These are phyloP conservation scores for Smithsoniella earleae DNA, from an alignment of 163 green algal species.

Conservation along the genomic window DNA sequence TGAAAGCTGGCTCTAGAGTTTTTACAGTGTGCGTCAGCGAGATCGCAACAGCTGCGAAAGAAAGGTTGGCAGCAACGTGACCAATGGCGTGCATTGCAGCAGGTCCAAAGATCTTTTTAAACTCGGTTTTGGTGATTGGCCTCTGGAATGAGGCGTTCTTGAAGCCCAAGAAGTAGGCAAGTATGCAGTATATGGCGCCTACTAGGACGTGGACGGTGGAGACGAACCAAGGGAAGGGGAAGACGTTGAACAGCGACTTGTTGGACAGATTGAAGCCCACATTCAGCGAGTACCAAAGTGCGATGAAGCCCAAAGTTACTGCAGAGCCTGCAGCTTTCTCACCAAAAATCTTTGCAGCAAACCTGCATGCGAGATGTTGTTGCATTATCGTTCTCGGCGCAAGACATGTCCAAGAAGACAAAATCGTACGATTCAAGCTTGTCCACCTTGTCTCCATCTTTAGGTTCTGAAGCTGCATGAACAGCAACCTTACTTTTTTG, in stretches of 20 bases:
- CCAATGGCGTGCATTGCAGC: slow-evolving; percentile 91
- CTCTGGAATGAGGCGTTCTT: slow-evolving; percentile 81
- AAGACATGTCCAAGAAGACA: no score
- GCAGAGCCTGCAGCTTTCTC: slow-evolving; percentile 48
- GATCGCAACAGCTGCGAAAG: slow-evolving; percentile 94
- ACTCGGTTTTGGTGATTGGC: slow-evolving; percentile 77
- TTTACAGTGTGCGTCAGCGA: slow-evolving; percentile 96
- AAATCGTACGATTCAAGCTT: no score
- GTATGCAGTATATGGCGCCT: slow-evolving; percentile 77
- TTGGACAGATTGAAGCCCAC: slow-evolving; percentile 98
- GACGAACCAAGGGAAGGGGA: slow-evolving; percentile 96
- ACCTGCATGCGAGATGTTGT: no score
- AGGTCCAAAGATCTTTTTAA: slow-evolving; percentile 69
- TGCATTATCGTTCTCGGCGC: no score
- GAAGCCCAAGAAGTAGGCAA: slow-evolving; percentile 72
- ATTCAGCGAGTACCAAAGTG: slow-evolving; percentile 86
- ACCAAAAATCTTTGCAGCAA: slow-evolving; percentile 62
- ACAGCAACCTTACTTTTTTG: no score
- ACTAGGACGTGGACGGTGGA: slow-evolving; percentile 93
- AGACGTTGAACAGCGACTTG: slow-evolving; percentile 99
- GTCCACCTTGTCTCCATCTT: no score
- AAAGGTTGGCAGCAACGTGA: slow-evolving; percentile 94
- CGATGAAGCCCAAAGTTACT: slow-evolving; percentile 69
- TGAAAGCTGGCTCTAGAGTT: slow-evolving; percentile 97
- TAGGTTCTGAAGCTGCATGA: no score